Evolutionary conservation across 176 grass and related monocot species (phyloP), one percentile per base, ranked within the genome.

Genomic region (Phragmites australis): DNA sequence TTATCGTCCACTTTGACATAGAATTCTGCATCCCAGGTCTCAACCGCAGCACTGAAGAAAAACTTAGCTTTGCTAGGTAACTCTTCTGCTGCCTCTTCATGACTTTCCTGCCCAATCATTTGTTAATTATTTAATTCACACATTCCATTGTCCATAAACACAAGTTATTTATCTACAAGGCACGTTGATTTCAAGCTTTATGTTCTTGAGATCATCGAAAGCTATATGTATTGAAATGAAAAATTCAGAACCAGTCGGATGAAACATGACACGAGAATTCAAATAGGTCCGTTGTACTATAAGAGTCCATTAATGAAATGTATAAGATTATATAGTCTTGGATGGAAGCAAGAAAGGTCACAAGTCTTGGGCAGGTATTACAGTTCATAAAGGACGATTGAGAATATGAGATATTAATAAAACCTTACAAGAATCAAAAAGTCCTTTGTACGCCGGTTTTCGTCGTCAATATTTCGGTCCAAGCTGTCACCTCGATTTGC

Each of bases 401-500:
- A 77, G 26, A 86, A 59, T 8, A 72, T 68, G 18, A 76, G 30
- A 74, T 47, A 74, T 49, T 82, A 89, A 27, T 4, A 69, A 44
- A 66, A 76, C 81, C 86, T 89, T 93, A 99, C 96, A 87, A 99
- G 96, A 83, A 99, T 91, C 66, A 99, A 93, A 62, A 93, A 99
- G 75, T 99, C 93, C 2, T 95, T 89, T 39, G 90, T 99, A 51
- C 25, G 81, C 14, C 68, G 87, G 70, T 88, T 95, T 91, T 99
- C 96, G 11, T 99, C 90, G 37, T 99, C 90, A 74, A 99, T 95
- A 54, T 86, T 93, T 56, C 90, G 96, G 39, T 99, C 96, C 86
- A 99, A 93, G 75, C 90, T 99, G 88, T 99, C 96, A 77, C 96
- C 96, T 79, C 96, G 84, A 85, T 95, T 99, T 64, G 96, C 90